These are phyloP conservation scores for Penicillium olsonii DNA, from an alignment of 2,329 filamentous ascomycete genomes.

Conservation along the genomic window DNA sequence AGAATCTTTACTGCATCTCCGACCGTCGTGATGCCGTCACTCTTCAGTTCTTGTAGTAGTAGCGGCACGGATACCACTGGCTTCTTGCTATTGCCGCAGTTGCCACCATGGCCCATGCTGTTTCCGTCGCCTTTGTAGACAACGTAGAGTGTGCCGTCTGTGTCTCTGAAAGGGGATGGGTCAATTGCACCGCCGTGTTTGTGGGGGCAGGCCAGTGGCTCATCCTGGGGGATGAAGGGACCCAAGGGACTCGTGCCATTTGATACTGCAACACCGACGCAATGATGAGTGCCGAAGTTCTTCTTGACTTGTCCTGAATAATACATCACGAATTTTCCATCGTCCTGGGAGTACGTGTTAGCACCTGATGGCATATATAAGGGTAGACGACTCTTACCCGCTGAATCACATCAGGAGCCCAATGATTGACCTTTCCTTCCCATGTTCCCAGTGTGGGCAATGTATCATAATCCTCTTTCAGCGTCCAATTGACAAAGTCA, in stretches of 20 bases:
- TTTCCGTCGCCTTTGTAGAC: constrained; percentile 68
- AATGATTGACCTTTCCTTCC: constrained; percentile 55
- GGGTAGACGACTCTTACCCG: constrained; percentile 34
- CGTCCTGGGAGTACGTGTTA: constrained; percentile 23
- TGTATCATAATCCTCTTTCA: constrained; percentile 48
- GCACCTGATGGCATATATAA: not conserved
- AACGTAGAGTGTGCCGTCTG: constrained; percentile 56
- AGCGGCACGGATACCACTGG: constrained; percentile 35
- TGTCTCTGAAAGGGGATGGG: constrained; percentile 59
- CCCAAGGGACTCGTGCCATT: constrained; percentile 24
- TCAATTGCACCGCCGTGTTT: constrained; percentile 63
- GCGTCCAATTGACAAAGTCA: constrained; percentile 51
- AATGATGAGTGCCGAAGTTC: constrained; percentile 49
- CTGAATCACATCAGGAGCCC: constrained; percentile 62
- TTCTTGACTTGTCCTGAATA: constrained; percentile 52
- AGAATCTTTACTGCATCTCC: constrained; percentile 57
- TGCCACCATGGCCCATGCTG: constrained; percentile 47
- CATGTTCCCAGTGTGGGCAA: constrained; percentile 54
- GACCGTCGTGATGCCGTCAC: constrained; percentile 53
- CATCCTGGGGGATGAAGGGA: constrained; percentile 51
- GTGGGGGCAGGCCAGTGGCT: constrained; percentile 55
- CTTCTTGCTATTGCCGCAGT: constrained; percentile 44
- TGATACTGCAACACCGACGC: constrained; percentile 58
- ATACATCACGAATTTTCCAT: constrained; percentile 59
- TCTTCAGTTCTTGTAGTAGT: constrained; percentile 40